Percentiles rank a stretch among this genome's conserved stretches.
phyloP scores from a whole-genome alignment of 495 filamentous ascomycete species.

The Cryomyces minteri region DNA sequence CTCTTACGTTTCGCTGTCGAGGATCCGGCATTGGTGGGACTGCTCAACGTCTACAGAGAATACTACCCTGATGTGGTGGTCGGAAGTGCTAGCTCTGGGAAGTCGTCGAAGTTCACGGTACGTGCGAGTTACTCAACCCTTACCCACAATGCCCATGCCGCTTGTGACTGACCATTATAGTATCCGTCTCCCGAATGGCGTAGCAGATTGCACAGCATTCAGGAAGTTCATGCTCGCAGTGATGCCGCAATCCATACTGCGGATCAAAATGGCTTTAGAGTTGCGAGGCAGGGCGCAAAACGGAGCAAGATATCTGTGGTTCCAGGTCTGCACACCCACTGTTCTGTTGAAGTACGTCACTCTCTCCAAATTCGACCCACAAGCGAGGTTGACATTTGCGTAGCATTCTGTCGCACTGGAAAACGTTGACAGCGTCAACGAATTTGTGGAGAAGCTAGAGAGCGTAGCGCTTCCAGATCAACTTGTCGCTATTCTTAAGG shows the following conservation, averaged over 20 bases:
- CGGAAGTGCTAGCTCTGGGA: slow-evolving; percentile 32
- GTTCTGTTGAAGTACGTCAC: slow-evolving; percentile 38
- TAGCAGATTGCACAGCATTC: slow-evolving; percentile 43
- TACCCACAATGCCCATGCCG: too few species aligned
- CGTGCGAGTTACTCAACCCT: background rate
- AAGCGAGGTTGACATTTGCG: slow-evolving; percentile 1
- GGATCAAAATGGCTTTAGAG: slow-evolving; percentile 30
- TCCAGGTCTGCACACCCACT: slow-evolving; percentile 56
- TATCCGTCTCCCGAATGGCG: slow-evolving; percentile 69
- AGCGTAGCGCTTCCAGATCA: slow-evolving; percentile 68
- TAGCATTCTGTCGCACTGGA: slow-evolving; percentile 53
- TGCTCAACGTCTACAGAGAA: slow-evolving; percentile 73
- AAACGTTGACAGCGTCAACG: slow-evolving; percentile 52
- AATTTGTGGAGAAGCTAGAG: slow-evolving; percentile 60
- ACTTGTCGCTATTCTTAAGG: slow-evolving; percentile 54
- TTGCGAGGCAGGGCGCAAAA: slow-evolving; percentile 28
- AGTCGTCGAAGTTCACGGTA: slow-evolving; percentile 22
- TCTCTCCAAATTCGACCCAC: too few species aligned
- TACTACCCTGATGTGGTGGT: slow-evolving; percentile 81
- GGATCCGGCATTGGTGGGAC: slow-evolving; percentile 56
- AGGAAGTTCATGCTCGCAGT: slow-evolving; percentile 10
- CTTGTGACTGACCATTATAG: slow-evolving; percentile 17
- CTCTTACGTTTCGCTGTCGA: slow-evolving; percentile 42
- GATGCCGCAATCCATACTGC: slow-evolving; percentile 2
- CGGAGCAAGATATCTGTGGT: slow-evolving; percentile 28